A percentile compares a stretch with the other conserved stretches of the same genome.
Conservation (phyloP, 192 early-diverging fungal species). For the Gaertneriomyces sp. region DNA sequence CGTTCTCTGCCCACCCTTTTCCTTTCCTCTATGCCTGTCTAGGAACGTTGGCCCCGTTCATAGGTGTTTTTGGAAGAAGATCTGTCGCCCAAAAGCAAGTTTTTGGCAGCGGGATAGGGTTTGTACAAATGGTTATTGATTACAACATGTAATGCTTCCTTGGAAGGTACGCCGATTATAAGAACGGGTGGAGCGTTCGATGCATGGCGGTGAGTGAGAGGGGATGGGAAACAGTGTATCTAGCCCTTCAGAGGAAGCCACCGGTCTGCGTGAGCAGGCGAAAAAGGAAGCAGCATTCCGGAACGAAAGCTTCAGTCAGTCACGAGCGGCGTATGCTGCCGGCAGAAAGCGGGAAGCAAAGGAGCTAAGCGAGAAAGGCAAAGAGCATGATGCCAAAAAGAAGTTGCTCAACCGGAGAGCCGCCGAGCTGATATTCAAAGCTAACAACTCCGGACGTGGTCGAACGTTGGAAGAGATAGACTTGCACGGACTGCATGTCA, state of each 20-base stretch:
- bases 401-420: conserved; percentile 53
- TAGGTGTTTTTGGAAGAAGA: too few species aligned
- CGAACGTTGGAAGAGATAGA: conserved; percentile 54
- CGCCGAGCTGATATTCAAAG: conserved; percentile 35
- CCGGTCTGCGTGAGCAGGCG: conserved; percentile 32
- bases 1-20: too few species aligned
- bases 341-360: conserved; percentile 49
- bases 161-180: too few species aligned
- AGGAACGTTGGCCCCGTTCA: not conserved
- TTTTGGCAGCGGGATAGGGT: too few species aligned
- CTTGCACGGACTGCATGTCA: conserved; percentile 66
- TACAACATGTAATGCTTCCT: too few species aligned
- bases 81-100: too few species aligned
- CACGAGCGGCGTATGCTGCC: conserved; percentile 43
- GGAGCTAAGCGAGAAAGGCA: conserved; percentile 50
- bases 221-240: too few species aligned
- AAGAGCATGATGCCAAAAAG: conserved; percentile 56
- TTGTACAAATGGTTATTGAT: too few species aligned
- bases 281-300: conserved; percentile 45
- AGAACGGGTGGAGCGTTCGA: too few species aligned
- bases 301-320: conserved; percentile 44
- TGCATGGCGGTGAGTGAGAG: too few species aligned
- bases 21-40: too few species aligned
- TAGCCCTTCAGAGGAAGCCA: conserved; percentile 2
- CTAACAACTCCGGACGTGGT: conserved; percentile 36